phyloP scores from a whole-genome alignment of 208 protist genomes.

The Crithidia sp. region DNA sequence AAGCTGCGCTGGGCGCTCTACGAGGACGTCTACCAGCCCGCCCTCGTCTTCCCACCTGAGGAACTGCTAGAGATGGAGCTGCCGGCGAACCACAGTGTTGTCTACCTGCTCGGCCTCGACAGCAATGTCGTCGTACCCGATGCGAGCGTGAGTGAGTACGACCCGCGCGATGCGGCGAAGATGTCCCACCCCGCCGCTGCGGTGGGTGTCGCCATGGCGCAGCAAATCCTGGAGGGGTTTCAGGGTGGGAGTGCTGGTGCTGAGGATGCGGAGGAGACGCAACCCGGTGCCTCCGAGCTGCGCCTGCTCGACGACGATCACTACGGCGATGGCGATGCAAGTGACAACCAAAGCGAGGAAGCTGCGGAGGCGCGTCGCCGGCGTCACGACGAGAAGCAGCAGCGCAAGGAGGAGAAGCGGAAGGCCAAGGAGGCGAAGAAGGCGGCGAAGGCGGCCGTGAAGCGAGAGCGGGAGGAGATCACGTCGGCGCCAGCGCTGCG shows the following conservation, averaged over 20 bases:
- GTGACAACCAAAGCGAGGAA: background rate
- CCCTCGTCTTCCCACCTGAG: slow-evolving; percentile 48
- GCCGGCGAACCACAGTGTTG: slow-evolving; percentile 50
- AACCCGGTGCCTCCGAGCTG: background rate
- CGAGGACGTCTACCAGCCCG: slow-evolving; percentile 75
- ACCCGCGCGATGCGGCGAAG: slow-evolving; percentile 53
- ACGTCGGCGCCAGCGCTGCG: slow-evolving; percentile 13
- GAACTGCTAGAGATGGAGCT: slow-evolving; percentile 45
- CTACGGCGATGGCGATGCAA: background rate
- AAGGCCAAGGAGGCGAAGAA: slow-evolving; percentile 23
- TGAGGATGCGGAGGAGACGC: background rate
- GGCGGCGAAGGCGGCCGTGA: slow-evolving; percentile 21
- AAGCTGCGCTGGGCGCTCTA: slow-evolving; percentile 80
- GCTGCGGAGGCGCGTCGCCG: slow-evolving; percentile 15
- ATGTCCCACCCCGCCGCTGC: slow-evolving; percentile 54
- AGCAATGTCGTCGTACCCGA: slow-evolving; percentile 60
- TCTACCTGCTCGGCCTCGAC: slow-evolving; percentile 80
- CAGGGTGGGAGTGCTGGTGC: background rate
- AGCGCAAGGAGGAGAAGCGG: slow-evolving; percentile 23
- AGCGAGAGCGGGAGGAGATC: slow-evolving; percentile 32
- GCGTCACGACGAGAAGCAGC: slow-evolving; percentile 24
- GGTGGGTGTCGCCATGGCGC: slow-evolving; percentile 58
- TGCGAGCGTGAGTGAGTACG: slow-evolving; percentile 57
- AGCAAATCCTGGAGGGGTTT: slow-evolving; percentile 53
- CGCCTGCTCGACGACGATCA: slow-evolving; percentile 6